Evolutionary conservation across 257 asterid genomes (phyloP).

Genomic region (Penstemon newberryi): DNA sequence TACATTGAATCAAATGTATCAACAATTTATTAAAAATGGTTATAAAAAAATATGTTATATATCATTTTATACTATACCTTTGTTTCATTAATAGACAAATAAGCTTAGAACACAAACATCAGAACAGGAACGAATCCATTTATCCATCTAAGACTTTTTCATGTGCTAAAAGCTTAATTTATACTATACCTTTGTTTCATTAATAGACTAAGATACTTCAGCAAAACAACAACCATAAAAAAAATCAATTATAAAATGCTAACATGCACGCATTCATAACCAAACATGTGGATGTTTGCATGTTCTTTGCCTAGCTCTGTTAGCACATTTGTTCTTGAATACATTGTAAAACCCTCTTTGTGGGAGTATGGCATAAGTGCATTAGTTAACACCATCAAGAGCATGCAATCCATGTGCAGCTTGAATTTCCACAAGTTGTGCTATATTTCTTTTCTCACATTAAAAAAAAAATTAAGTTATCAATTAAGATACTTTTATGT

Average conservation of each 20-base stretch:
- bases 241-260: neutral
- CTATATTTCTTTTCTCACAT: neutral
- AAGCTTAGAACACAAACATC: neutral
- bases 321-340: neutral
- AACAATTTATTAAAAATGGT: neutral
- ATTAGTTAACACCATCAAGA: slow-evolving; percentile 15
- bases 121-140: neutral
- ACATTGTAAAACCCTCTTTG: slow-evolving; percentile 5
- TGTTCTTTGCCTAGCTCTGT: neutral
- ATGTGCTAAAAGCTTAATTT: neutral
- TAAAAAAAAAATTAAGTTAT: neutral
- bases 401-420: slow-evolving; percentile 4
- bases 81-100: neutral
- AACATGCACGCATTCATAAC: neutral
- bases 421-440: slow-evolving; percentile 7
- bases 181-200: neutral
- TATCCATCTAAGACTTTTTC: neutral
- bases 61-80: neutral
- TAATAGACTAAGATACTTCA: slow-evolving; percentile 1
- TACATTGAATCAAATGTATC: neutral
- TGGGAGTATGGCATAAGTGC: no score
- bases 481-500: slow-evolving; percentile 6
- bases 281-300: slow-evolving; percentile 7
- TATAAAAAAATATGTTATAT: no score
- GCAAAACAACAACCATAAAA: neutral